These are phyloP conservation scores for Paramecium pentaurelia DNA, from an alignment of 73 alveolate genomes.

Conservation along the genomic window DNA sequence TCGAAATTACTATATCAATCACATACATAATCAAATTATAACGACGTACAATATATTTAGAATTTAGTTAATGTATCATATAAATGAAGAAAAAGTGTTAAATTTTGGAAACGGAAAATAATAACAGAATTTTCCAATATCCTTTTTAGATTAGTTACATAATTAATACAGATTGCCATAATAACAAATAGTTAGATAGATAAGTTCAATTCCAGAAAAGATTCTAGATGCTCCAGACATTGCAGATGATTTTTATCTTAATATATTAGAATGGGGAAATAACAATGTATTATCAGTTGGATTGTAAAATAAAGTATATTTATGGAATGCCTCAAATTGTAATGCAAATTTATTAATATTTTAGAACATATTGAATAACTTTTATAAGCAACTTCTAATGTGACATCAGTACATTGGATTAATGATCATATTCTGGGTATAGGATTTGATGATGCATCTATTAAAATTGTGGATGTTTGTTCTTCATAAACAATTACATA, in stretches of 20 bases:
- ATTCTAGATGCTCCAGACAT: constrained; percentile 56
- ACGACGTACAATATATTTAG: not conserved
- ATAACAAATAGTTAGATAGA: not conserved
- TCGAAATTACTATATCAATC: not conserved
- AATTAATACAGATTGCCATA: not conserved
- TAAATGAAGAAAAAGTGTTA: constrained; percentile 44
- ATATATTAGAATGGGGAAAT: constrained; percentile 92
- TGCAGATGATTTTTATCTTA: constrained; percentile 55
- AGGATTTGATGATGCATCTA: constrained; percentile 79
- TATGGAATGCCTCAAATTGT: constrained; percentile 77
- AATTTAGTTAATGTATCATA: constrained; percentile 30
- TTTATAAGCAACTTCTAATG: constrained; percentile 21
- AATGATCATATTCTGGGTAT: constrained; percentile 61
- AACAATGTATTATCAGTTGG: constrained; percentile 91
- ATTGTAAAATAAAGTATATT: constrained; percentile 70
- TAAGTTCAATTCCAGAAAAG: constrained; percentile 42
- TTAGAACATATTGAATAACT: not conserved
- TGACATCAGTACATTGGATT: constrained; percentile 35
- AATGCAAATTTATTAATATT: not conserved
- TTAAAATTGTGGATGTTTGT: constrained; percentile 87
- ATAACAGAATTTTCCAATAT: constrained; percentile 7
- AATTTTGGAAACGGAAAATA: constrained; percentile 1
- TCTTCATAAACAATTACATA: constrained; percentile 50
- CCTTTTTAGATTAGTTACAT: constrained; percentile 23
- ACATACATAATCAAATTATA: constrained; percentile 3